Evolutionary conservation across 176 grass and related monocot genomes (phyloP), one percentile per base, ranked within the genome.

Genomic region (Tillandsia leiboldiana): DNA sequence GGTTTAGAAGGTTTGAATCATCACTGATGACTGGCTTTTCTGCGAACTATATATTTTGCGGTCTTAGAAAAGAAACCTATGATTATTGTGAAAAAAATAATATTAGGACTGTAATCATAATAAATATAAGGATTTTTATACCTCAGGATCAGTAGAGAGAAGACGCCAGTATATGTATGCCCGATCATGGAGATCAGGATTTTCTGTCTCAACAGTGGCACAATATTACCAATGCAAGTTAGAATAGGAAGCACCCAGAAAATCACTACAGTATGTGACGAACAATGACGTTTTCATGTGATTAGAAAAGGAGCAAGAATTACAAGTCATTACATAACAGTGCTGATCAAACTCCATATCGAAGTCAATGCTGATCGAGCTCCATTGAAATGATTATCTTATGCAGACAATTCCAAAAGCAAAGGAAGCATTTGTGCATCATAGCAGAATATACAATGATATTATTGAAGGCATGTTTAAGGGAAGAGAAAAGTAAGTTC

Each of bases 151-250:
- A 64, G 87, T 99, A 70, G 94, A 99, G 80, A 99, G 90, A 88
- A 93, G 94, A 71, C 94, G 89, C 90, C 94, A 93, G 70, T 99
- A 99, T 81, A 99, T 99, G 78, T 99, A 99, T 49, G 90, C 94
- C 70, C 90, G 87, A 66, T 99, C 94, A 6, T 84, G 80, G 79
- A 99, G 78, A 86, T 99, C 90, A 58, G 94, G 94, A 74, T 99
- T 99, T 70, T 99, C 94, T 8, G 94, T 99, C 84, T 99, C 94
- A 24, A 93, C 82, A 72, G 94, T 99, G 63, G 94, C 94, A 85
- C 24, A 22, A 80, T 26, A 83, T 26, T 66, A n/a, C 49, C 62
- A 48, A 51, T 67, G 47, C 17, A 67, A 26, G 72, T 83, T 85
- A 71, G 73, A 57, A 61, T 2, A 61, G 56, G 22, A 61, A 20